phyloP scores from a whole-genome alignment of 1,284 basidiomycete species.

The Ustilago tritici region DNA sequence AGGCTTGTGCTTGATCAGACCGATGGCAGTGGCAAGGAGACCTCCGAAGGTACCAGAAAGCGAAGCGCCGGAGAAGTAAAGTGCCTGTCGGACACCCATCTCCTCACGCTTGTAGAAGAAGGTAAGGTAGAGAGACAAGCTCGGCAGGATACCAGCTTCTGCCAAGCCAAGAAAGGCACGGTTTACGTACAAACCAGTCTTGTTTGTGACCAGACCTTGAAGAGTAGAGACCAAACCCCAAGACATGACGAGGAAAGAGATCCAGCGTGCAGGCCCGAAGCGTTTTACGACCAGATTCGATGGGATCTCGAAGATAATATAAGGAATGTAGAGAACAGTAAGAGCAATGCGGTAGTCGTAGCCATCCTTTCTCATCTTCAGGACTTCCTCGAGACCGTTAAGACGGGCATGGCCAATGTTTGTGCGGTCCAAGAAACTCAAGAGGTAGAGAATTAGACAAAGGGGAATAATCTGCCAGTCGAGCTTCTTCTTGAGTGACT shows the following conservation, averaged over 20 bases:
- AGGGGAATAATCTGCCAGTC: slow-evolving; percentile 61
- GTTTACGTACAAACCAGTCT: slow-evolving; percentile 60
- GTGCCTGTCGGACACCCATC: slow-evolving; percentile 59
- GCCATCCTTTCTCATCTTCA: slow-evolving; percentile 38
- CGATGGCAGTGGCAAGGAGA: slow-evolving; percentile 61
- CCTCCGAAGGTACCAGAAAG: slow-evolving; percentile 62
- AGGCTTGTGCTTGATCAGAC: slow-evolving; percentile 45
- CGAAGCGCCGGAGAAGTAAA: slow-evolving; percentile 64
- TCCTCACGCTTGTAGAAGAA: slow-evolving; percentile 65
- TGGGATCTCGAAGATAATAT: slow-evolving; percentile 65
- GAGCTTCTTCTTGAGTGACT: slow-evolving; percentile 56
- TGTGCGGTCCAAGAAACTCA: slow-evolving; percentile 43
- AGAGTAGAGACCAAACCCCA: slow-evolving; percentile 62
- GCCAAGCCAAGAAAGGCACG: slow-evolving; percentile 60
- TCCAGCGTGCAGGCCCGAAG: slow-evolving; percentile 57
- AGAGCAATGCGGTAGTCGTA: slow-evolving; percentile 55
- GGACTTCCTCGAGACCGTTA: slow-evolving; percentile 46
- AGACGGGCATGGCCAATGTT: slow-evolving; percentile 61
- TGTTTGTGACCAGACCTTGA: slow-evolving; percentile 57
- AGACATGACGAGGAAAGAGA: slow-evolving; percentile 52
- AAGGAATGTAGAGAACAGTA: slow-evolving; percentile 64
- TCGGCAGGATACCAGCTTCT: slow-evolving; percentile 61
- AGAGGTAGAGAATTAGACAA: slow-evolving; percentile 53
- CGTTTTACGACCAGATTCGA: slow-evolving; percentile 62
- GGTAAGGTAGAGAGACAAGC: slow-evolving; percentile 59